Percentiles rank a stretch among this genome's conserved stretches.
phyloP scores from a whole-genome alignment of 2,329 filamentous ascomycete genomes.

The Epichloe gansuensis region DNA sequence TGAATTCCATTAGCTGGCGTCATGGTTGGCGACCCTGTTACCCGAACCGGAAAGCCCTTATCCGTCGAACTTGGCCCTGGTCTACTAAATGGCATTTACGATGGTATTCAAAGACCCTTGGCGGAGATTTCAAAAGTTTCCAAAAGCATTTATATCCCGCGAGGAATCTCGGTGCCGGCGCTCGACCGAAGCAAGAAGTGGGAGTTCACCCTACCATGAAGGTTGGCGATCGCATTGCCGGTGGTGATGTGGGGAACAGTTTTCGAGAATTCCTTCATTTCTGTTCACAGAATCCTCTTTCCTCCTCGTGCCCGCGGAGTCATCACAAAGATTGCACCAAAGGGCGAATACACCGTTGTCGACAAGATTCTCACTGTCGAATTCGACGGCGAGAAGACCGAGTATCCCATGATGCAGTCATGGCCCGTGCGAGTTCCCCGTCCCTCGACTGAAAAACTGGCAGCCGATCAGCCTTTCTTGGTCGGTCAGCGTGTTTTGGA shows the following conservation, averaged over 20 bases:
- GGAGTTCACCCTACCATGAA: slow-evolving; percentile 86
- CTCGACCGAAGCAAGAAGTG: slow-evolving; percentile 88
- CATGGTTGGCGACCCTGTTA: slow-evolving; percentile 86
- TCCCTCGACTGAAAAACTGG: slow-evolving; percentile 82
- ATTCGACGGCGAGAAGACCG: slow-evolving; percentile 90
- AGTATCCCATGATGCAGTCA: slow-evolving; percentile 95
- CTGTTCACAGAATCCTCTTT: slow-evolving; percentile 84
- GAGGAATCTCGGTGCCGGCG: slow-evolving; percentile 77
- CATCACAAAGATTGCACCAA: slow-evolving; percentile 79
- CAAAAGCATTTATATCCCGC: slow-evolving; percentile 92
- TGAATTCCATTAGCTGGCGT: slow-evolving; percentile 59
- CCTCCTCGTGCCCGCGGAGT: slow-evolving; percentile 82
- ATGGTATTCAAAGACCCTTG: slow-evolving; percentile 94
- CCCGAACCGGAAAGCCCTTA: slow-evolving; percentile 83
- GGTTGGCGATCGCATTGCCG: slow-evolving; percentile 93
- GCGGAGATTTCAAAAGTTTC: slow-evolving; percentile 67
- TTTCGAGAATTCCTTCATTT: slow-evolving; percentile 90
- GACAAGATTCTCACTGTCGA: slow-evolving; percentile 93
- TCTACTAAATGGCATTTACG: slow-evolving; percentile 98
- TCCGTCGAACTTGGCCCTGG: slow-evolving; percentile 96
- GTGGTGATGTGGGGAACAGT: slow-evolving; percentile 93
- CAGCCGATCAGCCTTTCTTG: slow-evolving; percentile 81
- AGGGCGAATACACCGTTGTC: slow-evolving; percentile 87
- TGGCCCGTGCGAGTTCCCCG: slow-evolving; percentile 97
- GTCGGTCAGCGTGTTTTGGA: slow-evolving; percentile 96